A percentile compares a stretch with the other conserved stretches of the same genome.
Evolutionary conservation across 2,329 filamentous ascomycete species (phyloP).

Genomic region (Colletotrichum sp.): DNA sequence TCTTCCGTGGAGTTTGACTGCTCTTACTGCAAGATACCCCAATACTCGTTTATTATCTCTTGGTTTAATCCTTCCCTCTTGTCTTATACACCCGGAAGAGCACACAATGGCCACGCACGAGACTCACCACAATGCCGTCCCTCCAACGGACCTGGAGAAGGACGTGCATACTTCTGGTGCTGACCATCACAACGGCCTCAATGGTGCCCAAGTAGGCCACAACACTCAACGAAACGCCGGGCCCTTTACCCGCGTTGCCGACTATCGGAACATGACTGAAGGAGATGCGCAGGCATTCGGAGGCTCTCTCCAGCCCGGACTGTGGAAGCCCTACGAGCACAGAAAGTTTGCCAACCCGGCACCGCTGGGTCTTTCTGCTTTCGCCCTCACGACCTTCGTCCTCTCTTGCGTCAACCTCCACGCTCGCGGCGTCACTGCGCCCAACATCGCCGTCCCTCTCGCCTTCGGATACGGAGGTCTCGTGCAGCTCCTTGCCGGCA

Average conservation of each 20-base stretch:
- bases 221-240: constrained; percentile 8
- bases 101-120: constrained; percentile 18
- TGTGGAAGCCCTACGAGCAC: constrained; percentile 65
- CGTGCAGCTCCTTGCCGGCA: constrained; percentile 80
- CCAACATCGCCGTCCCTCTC: constrained; percentile 71
- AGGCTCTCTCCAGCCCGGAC: constrained; percentile 75
- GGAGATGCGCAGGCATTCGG: constrained; percentile 58
- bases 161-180: constrained; percentile 17
- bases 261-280: constrained; percentile 19
- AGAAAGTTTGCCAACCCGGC: constrained; percentile 82
- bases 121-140: neutral
- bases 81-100: constrained; percentile 4
- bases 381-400: constrained; percentile 84
- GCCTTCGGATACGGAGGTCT: constrained; percentile 80
- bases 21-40: neutral
- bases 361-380: constrained; percentile 76
- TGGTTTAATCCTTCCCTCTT: neutral
- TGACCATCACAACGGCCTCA: constrained; percentile 10
- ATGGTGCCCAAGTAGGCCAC: constrained; percentile 4
- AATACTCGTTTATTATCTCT: neutral
- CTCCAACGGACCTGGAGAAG: constrained; percentile 15
- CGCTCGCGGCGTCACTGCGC: constrained; percentile 59
- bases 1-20: constrained; percentile 9
- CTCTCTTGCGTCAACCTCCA: constrained; percentile 76
- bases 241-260: constrained; percentile 15